Base-by-base conservation (phyloP, 2,329 filamentous ascomycete species). In the Fusarium sambucinum region DNA sequence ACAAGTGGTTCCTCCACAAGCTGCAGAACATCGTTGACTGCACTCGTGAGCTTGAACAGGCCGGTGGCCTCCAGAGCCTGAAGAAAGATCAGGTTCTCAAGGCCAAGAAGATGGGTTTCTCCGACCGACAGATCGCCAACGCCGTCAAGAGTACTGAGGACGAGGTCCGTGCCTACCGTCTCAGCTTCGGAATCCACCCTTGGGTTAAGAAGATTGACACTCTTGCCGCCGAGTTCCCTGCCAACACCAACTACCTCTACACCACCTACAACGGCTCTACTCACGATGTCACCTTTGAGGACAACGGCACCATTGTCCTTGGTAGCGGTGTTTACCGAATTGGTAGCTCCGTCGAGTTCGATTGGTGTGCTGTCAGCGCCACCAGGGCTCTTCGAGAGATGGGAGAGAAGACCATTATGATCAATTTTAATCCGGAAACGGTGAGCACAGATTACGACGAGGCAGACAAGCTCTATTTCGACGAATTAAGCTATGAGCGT, bases 121-220 rank as follows among this genome's bases (percentile, higher is more conserved):
- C 93, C 55, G 96, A 99, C 79, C 92, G 90, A 82, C 96, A 99
- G 82, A 98, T 99, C 75, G 93, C 94, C 54, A 85, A 88, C 65
- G 92, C 93, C 32, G 92, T 97, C 73, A 91, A 92, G 74, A 90
- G 91, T 78, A 92, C 90, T 37, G 96, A 99, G 82, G 92, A 97
- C 73, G 89, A 96, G 75, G 94, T 98, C 59, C 93, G 96, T 68
- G 92, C 93, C 64, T 87, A 89, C 77, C 89, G 96, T 78, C 90
- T 92, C 83, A 87, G 89, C 79, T 96, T 97, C 78, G 93, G 92
- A 63, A 95, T 99, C 80, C 91, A 87, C 66, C 96, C 96, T 9
- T 99, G 93, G 87, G 96, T 99, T 59, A 99, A 98, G 90, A 96
- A 91, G 85, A 98, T 99, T 74, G 96, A 99, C 77, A 99, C 96